phyloP scores from a whole-genome alignment of 2,329 filamentous ascomycete genomes.

The Hymenoscyphus repandus region DNA sequence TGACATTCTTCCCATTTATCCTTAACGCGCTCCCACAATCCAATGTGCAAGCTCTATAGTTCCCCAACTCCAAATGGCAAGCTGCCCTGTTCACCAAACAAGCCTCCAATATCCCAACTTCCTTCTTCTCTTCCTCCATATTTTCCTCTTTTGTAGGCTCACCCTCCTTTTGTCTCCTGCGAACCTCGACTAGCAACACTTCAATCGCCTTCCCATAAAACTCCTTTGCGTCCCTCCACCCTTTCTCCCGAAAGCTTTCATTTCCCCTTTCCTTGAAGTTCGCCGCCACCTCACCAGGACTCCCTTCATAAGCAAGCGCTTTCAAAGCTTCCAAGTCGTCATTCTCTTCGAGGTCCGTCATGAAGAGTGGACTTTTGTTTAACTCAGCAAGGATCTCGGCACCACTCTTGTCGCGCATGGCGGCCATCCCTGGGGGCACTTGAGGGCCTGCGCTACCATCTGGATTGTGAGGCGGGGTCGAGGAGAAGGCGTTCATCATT shows the following conservation, averaged over 20 bases:
- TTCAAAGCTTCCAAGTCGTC: slow-evolving; percentile 79
- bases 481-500: slow-evolving; percentile 21
- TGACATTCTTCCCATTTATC: slow-evolving; percentile 75
- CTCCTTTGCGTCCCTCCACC: slow-evolving; percentile 79
- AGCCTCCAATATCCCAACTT: slow-evolving; percentile 64
- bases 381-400: slow-evolving; percentile 60
- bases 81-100: slow-evolving; percentile 84
- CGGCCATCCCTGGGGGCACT: slow-evolving; percentile 54
- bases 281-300: slow-evolving; percentile 71
- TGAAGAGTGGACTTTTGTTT: slow-evolving; percentile 80
- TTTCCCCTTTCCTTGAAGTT: slow-evolving; percentile 93
- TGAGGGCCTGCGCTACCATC: slow-evolving; percentile 24
- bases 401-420: slow-evolving; percentile 47
- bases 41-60: slow-evolving; percentile 79
- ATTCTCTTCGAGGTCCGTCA: slow-evolving; percentile 89
- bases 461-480: slow-evolving; percentile 7
- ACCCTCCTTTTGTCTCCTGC: slow-evolving; percentile 39
- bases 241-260: slow-evolving; percentile 69
- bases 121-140: slow-evolving; percentile 38
- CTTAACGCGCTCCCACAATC: slow-evolving; percentile 78
- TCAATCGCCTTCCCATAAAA: slow-evolving; percentile 86
- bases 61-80: slow-evolving; percentile 81
- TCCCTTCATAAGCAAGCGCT: slow-evolving; percentile 89
- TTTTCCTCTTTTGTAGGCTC: slow-evolving; percentile 41
- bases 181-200: slow-evolving; percentile 61